phyloP scores from a whole-genome alignment of 441 rosid species.

The Pelargonium exstipulatum region DNA sequence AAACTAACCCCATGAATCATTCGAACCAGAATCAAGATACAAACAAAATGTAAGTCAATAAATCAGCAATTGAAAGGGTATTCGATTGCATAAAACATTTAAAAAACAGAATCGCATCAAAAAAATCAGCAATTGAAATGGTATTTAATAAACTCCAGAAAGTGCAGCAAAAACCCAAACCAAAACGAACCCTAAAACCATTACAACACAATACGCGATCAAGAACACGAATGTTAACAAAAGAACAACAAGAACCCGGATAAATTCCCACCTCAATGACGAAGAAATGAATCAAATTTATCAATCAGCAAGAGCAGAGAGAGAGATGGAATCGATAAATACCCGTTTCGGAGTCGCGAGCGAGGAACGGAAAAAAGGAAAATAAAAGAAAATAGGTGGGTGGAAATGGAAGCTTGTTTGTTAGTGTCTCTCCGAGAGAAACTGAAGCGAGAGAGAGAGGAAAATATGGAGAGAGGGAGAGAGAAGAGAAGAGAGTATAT shows the following conservation, averaged over 20 bases:
- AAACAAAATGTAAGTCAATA: too few relatives aligned
- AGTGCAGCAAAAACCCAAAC: background rate
- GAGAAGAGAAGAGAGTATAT: background rate
- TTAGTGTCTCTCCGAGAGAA: constrained; percentile 8
- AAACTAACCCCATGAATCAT: too few relatives aligned
- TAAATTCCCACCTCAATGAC: background rate
- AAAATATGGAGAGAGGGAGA: constrained; percentile 4
- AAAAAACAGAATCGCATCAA: background rate
- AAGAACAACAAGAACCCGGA: background rate
- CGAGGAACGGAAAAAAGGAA: background rate
- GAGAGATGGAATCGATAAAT: background rate
- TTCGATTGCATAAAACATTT: background rate
- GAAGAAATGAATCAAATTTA: background rate
- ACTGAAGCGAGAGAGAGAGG: constrained; percentile 5
- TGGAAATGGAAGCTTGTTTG: constrained; percentile 1
- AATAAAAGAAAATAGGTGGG: background rate
- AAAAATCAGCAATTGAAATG: background rate
- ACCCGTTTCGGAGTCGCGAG: background rate
- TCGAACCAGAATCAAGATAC: background rate
- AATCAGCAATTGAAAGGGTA: background rate
- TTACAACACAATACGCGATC: background rate
- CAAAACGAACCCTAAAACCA: background rate
- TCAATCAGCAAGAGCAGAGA: background rate
- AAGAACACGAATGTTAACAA: background rate
- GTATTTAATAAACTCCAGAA: background rate